Evolutionary conservation across 805 yeast species (phyloP).

Genomic region (Kodamaea laetipori): DNA sequence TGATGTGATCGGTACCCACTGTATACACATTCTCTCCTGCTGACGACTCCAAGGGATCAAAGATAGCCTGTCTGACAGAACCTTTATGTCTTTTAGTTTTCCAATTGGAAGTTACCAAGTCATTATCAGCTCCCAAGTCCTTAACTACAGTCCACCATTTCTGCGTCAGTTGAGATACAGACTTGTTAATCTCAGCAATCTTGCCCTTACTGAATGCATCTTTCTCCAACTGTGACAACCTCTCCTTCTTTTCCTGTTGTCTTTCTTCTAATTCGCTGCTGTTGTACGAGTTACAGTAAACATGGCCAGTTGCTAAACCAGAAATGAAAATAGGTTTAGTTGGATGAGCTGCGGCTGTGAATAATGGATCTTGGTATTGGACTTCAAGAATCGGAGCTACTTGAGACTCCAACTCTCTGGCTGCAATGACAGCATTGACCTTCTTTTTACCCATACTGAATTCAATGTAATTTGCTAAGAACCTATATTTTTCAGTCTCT

Average conservation of each 20-base stretch:
- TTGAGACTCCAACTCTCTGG: slow-evolving; percentile 32
- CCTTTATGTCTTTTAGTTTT: slow-evolving; percentile 88
- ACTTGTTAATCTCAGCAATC: slow-evolving; percentile 23
- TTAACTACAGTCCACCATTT: slow-evolving; percentile 50
- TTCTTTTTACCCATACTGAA: slow-evolving; percentile 27
- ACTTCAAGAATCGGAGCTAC: slow-evolving; percentile 50
- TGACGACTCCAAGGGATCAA: slow-evolving; percentile 52
- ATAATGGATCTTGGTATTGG: slow-evolving; percentile 63
- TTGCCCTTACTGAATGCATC: slow-evolving; percentile 28
- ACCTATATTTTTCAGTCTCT: not conserved
- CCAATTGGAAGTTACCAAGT: slow-evolving; percentile 56
- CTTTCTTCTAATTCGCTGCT: slow-evolving; percentile 44
- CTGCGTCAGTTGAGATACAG: slow-evolving; percentile 37
- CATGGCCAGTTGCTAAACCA: slow-evolving; percentile 84
- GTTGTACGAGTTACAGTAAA: slow-evolving; percentile 62
- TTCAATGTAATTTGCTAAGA: not conserved
- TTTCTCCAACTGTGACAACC: slow-evolving; percentile 23
- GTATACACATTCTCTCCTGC: slow-evolving; percentile 60
- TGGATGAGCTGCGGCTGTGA: slow-evolving; percentile 80
- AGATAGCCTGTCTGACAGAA: slow-evolving; percentile 72
- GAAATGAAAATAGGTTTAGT: slow-evolving; percentile 58
- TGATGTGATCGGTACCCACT: slow-evolving; percentile 75
- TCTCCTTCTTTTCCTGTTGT: slow-evolving; percentile 26
- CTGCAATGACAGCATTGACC: slow-evolving; percentile 28
- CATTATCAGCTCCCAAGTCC: slow-evolving; percentile 25